Percentiles rank a stretch among this genome's conserved stretches.
These are phyloP conservation scores for Ganoderma meredithae DNA, from an alignment of 1,284 basidiomycete species.

Conservation along the genomic window DNA sequence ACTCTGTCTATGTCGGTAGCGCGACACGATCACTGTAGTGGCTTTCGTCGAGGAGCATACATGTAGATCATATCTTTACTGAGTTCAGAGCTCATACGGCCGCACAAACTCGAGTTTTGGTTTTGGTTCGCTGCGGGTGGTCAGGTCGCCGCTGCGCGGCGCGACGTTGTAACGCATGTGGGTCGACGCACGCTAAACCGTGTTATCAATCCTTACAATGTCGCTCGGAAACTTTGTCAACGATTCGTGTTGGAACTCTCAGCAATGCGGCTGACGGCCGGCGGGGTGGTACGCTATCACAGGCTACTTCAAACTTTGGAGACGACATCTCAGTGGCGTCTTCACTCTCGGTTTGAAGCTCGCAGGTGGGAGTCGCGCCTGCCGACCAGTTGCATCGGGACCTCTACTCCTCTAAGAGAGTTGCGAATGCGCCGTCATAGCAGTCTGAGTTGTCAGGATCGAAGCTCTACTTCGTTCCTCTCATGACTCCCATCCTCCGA, in stretches of 20 bases:
- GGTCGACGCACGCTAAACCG: background rate
- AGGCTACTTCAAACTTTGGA: background rate
- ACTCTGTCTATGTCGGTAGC: background rate
- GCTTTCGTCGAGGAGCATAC: background rate
- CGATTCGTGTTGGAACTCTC: background rate
- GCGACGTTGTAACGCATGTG: background rate
- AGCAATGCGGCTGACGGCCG: background rate
- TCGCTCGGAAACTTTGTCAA: background rate
- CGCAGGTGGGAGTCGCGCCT: background rate
- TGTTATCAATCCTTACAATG: background rate
- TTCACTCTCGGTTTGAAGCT: background rate
- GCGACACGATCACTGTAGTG: background rate
- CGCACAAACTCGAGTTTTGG: background rate
- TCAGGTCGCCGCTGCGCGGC: background rate
- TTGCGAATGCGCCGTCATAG: too few species aligned
- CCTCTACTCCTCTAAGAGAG: too few species aligned
- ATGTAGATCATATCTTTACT: background rate
- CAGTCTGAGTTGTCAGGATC: too few species aligned
- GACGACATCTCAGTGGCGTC: background rate
- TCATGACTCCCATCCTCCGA: too few species aligned
- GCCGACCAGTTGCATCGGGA: background rate
- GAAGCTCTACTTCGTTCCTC: too few species aligned
- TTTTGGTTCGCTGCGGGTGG: slow-evolving; percentile 5
- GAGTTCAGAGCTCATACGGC: background rate
- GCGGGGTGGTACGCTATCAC: too few species aligned